A percentile compares a stretch with the other conserved stretches of the same genome.
phyloP scores from a whole-genome alignment of 768 basidiomycete species.

The Phallus indusiatus region DNA sequence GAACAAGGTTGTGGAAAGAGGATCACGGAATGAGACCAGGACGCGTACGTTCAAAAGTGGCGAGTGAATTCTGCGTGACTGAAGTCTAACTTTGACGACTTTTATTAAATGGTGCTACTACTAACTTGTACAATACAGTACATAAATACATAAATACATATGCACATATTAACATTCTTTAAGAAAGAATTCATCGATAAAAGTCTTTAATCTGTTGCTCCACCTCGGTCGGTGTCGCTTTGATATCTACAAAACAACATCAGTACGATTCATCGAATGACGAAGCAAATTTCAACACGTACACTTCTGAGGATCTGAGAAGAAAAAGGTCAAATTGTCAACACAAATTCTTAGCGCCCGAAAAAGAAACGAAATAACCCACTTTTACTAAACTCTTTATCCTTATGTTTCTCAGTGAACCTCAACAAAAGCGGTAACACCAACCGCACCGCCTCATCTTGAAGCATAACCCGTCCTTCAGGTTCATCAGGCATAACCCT shows the following conservation, averaged over 20 bases:
- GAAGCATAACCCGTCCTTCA: constrained; percentile 46
- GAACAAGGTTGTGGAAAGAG: no score
- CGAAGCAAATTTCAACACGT: constrained; percentile 17
- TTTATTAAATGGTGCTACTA: no score
- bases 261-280: constrained; percentile 10
- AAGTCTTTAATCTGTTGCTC: constrained; percentile 59
- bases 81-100: no score
- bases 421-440: constrained; percentile 67
- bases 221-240: constrained; percentile 63
- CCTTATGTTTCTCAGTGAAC: constrained; percentile 65
- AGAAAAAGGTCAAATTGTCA: neutral
- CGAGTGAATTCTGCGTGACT: no score
- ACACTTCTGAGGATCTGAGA: constrained; percentile 67
- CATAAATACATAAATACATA: no score
- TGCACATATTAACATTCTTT: no score
- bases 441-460: constrained; percentile 67
- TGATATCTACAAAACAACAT: constrained; percentile 52
- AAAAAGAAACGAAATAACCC: constrained; percentile 17
- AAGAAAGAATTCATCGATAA: constrained; percentile 20
- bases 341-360: neutral
- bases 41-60: no score
- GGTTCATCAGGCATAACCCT: constrained; percentile 64
- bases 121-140: no score
- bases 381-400: constrained; percentile 85
- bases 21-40: no score